Evolutionary conservation across 2,329 filamentous ascomycete genomes (phyloP), one percentile per base, ranked within the genome.

Genomic region (Dryadomyces quercus-mongolicae): DNA sequence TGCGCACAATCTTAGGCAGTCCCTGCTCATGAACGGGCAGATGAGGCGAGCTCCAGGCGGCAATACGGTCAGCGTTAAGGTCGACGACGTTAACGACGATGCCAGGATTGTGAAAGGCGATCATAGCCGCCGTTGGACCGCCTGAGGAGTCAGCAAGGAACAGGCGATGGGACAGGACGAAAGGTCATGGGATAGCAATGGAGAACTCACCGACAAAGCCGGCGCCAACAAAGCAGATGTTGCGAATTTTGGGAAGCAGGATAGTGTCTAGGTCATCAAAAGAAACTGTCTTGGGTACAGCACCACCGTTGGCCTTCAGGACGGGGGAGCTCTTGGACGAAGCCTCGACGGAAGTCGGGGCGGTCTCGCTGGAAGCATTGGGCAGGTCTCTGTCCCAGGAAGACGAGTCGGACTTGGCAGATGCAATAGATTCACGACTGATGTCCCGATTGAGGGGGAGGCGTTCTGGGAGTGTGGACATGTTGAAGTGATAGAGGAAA

Each of bases 171-270:
- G 2, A 45, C n/a, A 44, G 22, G 22, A 13, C 5, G 3, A 42
- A 13, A 8, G 10, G 36, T 40, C 36, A 16, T 13, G 36, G 15
- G 15, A 12, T 40, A 12, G 3, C 36, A 16, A 40, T 40, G 7
- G 36, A 9, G 40, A 7, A 31, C 52, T 15, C 12, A 54, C 53
- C 53, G 4, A 54, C 53, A 21, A 54, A 54, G 40, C 53, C 53
- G 16, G 53, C 53, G 16, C 53, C 53, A 20, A 54, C 53, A 45
- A 54, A 54, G 48, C 53, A 54, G 31, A 54, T 22, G 18, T 34
- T 54, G 16, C 18, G n/a, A 16, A 54, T 46, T 18, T 47, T 52
- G 10, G 51, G 51, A 5, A 52, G 25, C 16, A 46, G 15, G n/a
- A 52, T 13, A 8, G 43, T 46, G 51, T 52, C 51, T 2, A 52